Conservation (phyloP, 2,329 filamentous ascomycete genomes). For the Sporothrix protearum region DNA sequence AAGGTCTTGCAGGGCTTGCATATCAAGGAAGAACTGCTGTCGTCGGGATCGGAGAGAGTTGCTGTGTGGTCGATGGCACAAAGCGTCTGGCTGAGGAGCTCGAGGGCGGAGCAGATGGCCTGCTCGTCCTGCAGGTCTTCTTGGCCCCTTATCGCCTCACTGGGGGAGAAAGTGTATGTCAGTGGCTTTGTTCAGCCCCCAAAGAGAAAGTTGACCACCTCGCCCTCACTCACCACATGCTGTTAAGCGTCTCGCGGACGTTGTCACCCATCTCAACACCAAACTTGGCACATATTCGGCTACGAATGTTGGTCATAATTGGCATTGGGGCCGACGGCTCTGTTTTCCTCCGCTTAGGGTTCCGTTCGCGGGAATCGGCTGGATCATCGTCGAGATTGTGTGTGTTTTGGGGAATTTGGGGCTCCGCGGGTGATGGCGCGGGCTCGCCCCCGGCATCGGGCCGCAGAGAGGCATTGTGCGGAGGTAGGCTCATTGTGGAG, state of each 20-base stretch:
- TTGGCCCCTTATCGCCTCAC: background rate
- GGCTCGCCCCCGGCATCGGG: constrained; percentile 17
- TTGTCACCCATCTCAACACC: constrained; percentile 9
- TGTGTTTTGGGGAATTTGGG: background rate
- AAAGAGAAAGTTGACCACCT: background rate
- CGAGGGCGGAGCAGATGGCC: constrained; percentile 11
- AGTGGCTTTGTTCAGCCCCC: no score
- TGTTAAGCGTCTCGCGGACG: constrained; percentile 14
- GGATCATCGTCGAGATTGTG: constrained; percentile 20
- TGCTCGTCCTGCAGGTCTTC: constrained; percentile 2
- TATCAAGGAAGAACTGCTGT: constrained; percentile 17
- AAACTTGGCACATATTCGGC: constrained; percentile 19
- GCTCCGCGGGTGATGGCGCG: constrained; percentile 1
- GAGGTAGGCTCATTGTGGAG: constrained; percentile 22
- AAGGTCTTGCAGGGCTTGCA: constrained; percentile 20
- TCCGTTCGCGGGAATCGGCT: constrained; percentile 18
- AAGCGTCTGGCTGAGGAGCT: constrained; percentile 19
- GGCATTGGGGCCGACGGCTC: constrained; percentile 2
- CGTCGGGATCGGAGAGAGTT: constrained; percentile 10
- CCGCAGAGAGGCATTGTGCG: constrained; percentile 19
- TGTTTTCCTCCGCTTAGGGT: constrained; percentile 25
- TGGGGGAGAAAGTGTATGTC: background rate
- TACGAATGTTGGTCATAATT: constrained; percentile 1
- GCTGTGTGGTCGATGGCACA: constrained; percentile 23
- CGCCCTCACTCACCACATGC: constrained; percentile 21